These are phyloP conservation scores for Pleurotus platypus DNA, from an alignment of 768 basidiomycete species.

Conservation along the genomic window DNA sequence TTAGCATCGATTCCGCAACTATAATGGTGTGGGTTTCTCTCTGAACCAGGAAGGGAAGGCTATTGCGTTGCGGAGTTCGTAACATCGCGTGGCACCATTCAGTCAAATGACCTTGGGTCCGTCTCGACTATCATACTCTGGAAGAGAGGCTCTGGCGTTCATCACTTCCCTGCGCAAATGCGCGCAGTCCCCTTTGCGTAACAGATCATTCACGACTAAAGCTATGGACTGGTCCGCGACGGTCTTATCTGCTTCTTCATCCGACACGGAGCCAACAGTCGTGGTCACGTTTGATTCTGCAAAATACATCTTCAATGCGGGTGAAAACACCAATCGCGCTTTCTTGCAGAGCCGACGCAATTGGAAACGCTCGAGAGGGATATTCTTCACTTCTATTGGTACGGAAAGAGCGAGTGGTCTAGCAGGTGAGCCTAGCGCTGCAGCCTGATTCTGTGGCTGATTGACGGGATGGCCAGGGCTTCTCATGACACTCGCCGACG, in stretches of 20 bases:
- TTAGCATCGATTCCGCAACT: too few species aligned
- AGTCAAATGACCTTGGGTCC: too few species aligned
- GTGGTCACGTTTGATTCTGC: conserved; percentile 71
- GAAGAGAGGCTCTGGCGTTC: too few species aligned
- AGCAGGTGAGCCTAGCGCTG: conserved; percentile 46
- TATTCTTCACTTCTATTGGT: conserved; percentile 71
- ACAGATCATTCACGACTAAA: not conserved
- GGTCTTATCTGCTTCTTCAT: conserved; percentile 53
- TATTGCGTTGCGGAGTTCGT: too few species aligned
- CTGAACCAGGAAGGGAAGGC: too few species aligned
- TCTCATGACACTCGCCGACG: conserved; percentile 79
- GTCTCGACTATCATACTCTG: too few species aligned
- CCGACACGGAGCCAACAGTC: conserved; percentile 81
- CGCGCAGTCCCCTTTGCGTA: too few species aligned
- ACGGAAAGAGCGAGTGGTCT: conserved; percentile 68
- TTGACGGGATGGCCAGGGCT: conserved; percentile 43
- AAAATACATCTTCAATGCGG: conserved; percentile 86
- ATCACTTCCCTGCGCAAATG: too few species aligned
- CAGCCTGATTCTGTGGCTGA: too few species aligned
- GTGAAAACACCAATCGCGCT: conserved; percentile 76
- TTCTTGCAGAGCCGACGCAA: conserved; percentile 65
- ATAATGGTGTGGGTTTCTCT: too few species aligned
- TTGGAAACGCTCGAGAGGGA: conserved; percentile 60
- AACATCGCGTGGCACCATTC: too few species aligned
- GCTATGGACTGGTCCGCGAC: conserved; percentile 62